Conservation (phyloP, 306 rosid species). For the Prunus padus region DNA sequence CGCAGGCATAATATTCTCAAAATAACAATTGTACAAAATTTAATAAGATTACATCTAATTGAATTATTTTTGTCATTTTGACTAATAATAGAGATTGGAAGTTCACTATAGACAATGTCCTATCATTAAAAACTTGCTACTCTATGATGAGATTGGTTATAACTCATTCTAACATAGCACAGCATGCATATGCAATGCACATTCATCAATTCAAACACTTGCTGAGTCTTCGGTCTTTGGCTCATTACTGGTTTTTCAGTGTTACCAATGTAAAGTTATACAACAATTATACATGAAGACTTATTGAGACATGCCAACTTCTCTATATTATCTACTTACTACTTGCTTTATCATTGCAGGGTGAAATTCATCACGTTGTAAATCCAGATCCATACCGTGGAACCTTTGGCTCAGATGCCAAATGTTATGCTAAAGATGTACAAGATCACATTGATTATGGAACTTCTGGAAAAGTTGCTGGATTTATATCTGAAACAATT, state of each 20-base stretch:
- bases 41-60: neutral
- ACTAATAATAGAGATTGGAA: neutral
- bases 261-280: neutral
- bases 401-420: constrained; percentile 66
- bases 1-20: neutral
- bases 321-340: constrained; percentile 20
- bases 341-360: constrained; percentile 45
- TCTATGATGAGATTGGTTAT: neutral
- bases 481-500: constrained; percentile 86
- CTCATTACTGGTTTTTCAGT: neutral
- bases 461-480: constrained; percentile 77
- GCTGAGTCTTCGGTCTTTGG: neutral
- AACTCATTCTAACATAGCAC: neutral
- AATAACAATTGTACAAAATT: neutral
- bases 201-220: neutral
- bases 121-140: neutral
- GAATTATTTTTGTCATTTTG: neutral
- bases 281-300: neutral
- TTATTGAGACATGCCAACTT: constrained; percentile 1
- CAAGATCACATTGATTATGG: constrained; percentile 86
- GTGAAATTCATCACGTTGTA: constrained; percentile 77
- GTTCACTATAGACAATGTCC: neutral
- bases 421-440: constrained; percentile 66
- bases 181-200: neutral
- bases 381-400: constrained; percentile 92